A percentile compares a stretch with the other conserved stretches of the same genome.
Conservation (phyloP, 768 basidiomycete species). For the Trametes punicea region DNA sequence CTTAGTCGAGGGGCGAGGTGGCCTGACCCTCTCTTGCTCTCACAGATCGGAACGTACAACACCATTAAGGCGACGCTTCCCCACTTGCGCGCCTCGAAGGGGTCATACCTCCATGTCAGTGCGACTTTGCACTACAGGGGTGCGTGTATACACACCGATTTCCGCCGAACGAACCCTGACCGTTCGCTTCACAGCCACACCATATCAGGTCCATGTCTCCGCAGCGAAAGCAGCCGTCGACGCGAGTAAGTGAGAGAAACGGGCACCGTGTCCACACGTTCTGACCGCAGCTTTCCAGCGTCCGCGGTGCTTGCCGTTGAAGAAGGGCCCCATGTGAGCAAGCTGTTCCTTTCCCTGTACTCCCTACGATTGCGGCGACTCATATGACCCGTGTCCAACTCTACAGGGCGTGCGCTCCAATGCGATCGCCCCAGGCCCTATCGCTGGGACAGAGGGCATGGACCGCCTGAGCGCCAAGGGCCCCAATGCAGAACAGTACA, state of each 20-base stretch:
- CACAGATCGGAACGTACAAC: constrained; percentile 85
- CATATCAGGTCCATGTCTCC: constrained; percentile 90
- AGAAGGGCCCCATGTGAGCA: constrained; percentile 73
- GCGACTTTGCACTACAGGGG: constrained; percentile 86
- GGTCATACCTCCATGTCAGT: constrained; percentile 86
- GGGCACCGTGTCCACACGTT: not conserved
- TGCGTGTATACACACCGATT: constrained; percentile 29
- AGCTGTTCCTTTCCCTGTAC: not conserved
- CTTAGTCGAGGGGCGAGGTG: not conserved
- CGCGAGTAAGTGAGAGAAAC: constrained; percentile 41
- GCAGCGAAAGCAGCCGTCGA: constrained; percentile 95
- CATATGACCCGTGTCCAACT: not conserved
- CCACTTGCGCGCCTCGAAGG: constrained; percentile 65
- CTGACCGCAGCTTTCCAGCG: constrained; percentile 30
- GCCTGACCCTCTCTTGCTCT: not conserved
- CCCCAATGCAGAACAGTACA: constrained; percentile 10
- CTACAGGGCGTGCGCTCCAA: constrained; percentile 80
- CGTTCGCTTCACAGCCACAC: constrained; percentile 47
- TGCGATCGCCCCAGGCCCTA: constrained; percentile 81
- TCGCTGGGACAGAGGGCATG: constrained; percentile 73
- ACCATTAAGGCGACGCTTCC: constrained; percentile 90
- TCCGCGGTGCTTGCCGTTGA: constrained; percentile 86
- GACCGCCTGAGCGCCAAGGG: constrained; percentile 45
- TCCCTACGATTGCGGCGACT: not conserved
- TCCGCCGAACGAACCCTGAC: constrained; percentile 6